Base-by-base conservation (phyloP, 805 yeast genomes). In the Saccharomyces kudriavzevii region DNA sequence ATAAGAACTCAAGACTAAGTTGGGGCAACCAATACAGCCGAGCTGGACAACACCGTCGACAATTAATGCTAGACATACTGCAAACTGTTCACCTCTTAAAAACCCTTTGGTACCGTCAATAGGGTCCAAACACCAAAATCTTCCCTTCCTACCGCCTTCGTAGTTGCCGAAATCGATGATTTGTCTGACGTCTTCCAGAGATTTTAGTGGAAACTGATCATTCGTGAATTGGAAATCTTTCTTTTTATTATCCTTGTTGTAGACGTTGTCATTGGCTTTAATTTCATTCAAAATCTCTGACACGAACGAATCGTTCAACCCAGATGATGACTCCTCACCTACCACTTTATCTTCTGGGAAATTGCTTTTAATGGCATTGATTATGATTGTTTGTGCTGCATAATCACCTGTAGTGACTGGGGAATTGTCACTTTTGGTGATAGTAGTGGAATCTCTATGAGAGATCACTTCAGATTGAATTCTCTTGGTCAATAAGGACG, bases 91-190 rank as follows among this genome's bases (percentile, higher is more conserved):
- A 48, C 96, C 96, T 65, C 99, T 78, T 52, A 94, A 74, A 67
- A 94, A 94, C 0, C 99, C 99, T 68, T 85, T 94, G 22, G 99
- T 94, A 6, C 99, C 99, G 66, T 94, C 99, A 57, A 94, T 91
- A 43, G 99, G 99, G 66, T 94, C 99, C 64, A 94, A 74, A 0
- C 97, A 96, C 99, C 99, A 94, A 67, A 89, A 83, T 56, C 99
- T 77, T 25, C 96, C 96, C 40, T 70, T 74, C 30, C 72, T 60
- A 4, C 97, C 96, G 52, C 97, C 98, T 56, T 77, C 68, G 43
- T 87, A 87, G 63, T 80, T 77, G 49, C 99, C 99, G 55, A 77
- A 71, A 66, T 90, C 96, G 54, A 94, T 87, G 26, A 85, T 76
- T 5, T 79, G 75, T 58, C 79, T 78, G 49, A 92, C 77, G 30